Evolutionary conservation across 1,284 basidiomycete species (phyloP).

Genomic region (Meira nashicola): DNA sequence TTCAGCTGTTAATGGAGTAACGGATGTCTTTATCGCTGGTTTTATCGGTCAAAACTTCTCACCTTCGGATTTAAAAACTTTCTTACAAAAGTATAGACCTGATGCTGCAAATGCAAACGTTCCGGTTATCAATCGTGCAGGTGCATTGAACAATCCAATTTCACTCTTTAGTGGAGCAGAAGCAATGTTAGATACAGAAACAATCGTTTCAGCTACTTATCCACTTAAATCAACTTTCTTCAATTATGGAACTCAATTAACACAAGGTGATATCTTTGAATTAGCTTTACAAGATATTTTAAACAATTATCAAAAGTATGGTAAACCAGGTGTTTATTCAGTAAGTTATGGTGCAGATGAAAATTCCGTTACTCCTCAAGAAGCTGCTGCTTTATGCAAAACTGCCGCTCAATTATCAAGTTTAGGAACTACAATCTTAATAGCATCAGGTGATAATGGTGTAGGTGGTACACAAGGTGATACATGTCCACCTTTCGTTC

Average conservation of each 20-base stretch:
- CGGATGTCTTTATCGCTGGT: slow-evolving; percentile 17
- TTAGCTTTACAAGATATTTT: slow-evolving; percentile 14
- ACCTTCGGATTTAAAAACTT: slow-evolving; percentile 14
- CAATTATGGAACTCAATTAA: slow-evolving; percentile 10
- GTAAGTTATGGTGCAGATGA: slow-evolving; percentile 18
- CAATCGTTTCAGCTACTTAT: slow-evolving; percentile 10
- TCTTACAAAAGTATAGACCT: slow-evolving; percentile 13
- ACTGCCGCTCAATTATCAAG: slow-evolving; percentile 18
- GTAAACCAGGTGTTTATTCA: slow-evolving; percentile 12
- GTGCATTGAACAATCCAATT: slow-evolving; percentile 11
- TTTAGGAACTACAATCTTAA: slow-evolving; percentile 20
- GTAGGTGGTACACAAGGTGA: slow-evolving; percentile 10
- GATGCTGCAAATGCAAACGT: slow-evolving; percentile 13
- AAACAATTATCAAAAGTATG: slow-evolving; percentile 1
- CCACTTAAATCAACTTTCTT: neutral
- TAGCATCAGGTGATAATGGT: slow-evolving; percentile 18
- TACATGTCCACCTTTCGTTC: slow-evolving; percentile 13
- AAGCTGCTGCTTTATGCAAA: slow-evolving; percentile 17
- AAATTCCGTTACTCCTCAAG: slow-evolving; percentile 6
- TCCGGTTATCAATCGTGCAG: slow-evolving; percentile 7
- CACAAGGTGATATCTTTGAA: slow-evolving; percentile 17
- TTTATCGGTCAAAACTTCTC: slow-evolving; percentile 16
- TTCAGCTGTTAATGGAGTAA: slow-evolving; percentile 7
- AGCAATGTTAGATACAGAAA: slow-evolving; percentile 21
- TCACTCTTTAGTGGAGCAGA: slow-evolving; percentile 12